Percentiles rank a stretch among this genome's conserved stretches.
phyloP scores from a whole-genome alignment of 2,329 filamentous ascomycete species.

The Fusarium armeniacum region DNA sequence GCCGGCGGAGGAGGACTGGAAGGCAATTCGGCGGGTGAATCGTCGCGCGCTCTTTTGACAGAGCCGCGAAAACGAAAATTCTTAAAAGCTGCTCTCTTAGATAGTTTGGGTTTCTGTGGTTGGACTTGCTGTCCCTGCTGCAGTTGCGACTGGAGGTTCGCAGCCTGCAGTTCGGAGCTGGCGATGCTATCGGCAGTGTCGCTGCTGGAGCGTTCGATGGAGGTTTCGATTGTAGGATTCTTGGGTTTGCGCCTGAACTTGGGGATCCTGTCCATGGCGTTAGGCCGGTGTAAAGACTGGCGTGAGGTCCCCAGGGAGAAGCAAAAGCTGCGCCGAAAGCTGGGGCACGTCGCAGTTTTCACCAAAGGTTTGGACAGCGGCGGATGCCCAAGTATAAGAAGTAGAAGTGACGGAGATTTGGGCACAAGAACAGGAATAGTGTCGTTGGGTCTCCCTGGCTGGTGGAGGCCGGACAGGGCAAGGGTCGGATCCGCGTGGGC shows the following conservation, averaged over 20 bases:
- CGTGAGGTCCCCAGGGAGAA: constrained; percentile 30
- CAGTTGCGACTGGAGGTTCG: constrained; percentile 42
- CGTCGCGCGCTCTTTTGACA: constrained; percentile 62
- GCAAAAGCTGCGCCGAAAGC: constrained; percentile 27
- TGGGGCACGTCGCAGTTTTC: constrained; percentile 29
- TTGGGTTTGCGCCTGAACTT: constrained; percentile 61
- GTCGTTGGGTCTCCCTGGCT: constrained; percentile 40
- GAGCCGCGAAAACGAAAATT: constrained; percentile 61
- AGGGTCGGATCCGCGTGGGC: constrained; percentile 40
- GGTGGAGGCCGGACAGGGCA: constrained; percentile 47
- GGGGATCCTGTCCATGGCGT: constrained; percentile 59
- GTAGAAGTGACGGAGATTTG: constrained; percentile 38
- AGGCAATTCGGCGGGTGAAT: constrained; percentile 56
- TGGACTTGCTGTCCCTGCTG: constrained; percentile 33
- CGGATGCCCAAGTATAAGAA: constrained; percentile 36
- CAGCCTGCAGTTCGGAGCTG: constrained; percentile 47
- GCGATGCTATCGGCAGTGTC: constrained; percentile 50
- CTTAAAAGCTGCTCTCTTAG: constrained; percentile 59
- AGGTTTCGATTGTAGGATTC: constrained; percentile 59
- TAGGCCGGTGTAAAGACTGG: constrained; percentile 21
- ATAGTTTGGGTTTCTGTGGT: constrained; percentile 45
- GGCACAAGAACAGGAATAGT: constrained; percentile 41
- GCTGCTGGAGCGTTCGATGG: constrained; percentile 54
- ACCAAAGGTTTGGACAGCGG: constrained; percentile 24
- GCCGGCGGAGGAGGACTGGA: constrained; percentile 52